These are phyloP conservation scores for Escallonia rubra DNA, from an alignment of 129 eudicot genomes.

Conservation along the genomic window DNA sequence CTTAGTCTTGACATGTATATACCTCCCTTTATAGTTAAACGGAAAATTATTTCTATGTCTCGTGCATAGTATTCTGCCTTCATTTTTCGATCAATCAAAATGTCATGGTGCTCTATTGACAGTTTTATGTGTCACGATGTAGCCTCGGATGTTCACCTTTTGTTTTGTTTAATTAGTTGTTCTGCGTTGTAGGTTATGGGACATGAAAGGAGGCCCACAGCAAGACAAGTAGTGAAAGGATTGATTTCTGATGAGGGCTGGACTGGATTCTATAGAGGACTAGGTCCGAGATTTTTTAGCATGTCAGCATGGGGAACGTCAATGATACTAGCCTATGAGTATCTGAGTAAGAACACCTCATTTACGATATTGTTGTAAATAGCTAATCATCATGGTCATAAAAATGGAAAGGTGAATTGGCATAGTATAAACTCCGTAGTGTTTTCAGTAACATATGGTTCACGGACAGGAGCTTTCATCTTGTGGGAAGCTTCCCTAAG, in stretches of 20 bases:
- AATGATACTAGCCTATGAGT: constrained; percentile 94
- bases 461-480: neutral
- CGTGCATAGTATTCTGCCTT: neutral
- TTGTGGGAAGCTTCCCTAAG: neutral
- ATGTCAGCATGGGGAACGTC: constrained; percentile 99
- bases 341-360: constrained; percentile 56
- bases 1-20: neutral
- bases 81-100: neutral
- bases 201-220: constrained; percentile 58
- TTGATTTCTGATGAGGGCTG: constrained; percentile 90
- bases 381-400: neutral
- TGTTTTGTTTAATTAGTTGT: constrained; percentile 9
- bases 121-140: neutral
- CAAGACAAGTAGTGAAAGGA: constrained; percentile 64
- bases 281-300: constrained; percentile 98
- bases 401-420: neutral
- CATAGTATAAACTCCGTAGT: neutral
- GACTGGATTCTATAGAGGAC: constrained; percentile 85
- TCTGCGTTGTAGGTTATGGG: constrained; percentile 61
- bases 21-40: neutral
- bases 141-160: neutral
- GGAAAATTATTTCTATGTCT: neutral
- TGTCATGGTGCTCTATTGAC: neutral
- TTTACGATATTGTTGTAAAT: neutral
- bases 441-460: neutral